Conservation (phyloP, 768 basidiomycete genomes). For the Kwoniella newhampshirensis region DNA sequence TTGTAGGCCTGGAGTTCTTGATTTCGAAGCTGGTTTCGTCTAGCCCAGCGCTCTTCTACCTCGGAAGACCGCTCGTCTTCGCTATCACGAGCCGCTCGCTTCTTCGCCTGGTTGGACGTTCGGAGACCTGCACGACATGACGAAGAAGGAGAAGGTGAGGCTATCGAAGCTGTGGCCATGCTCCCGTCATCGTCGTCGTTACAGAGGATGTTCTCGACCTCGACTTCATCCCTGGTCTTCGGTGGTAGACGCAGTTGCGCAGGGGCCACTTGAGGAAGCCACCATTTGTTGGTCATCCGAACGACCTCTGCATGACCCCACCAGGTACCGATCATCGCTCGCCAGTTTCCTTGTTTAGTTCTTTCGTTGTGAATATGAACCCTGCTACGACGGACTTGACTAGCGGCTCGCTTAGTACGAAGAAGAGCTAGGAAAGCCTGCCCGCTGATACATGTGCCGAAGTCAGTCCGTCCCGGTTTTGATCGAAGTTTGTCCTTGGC, state of each 20-base stretch:
- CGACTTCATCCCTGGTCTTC: slow-evolving; percentile 12
- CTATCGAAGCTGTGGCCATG: neutral
- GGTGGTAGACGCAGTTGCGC: neutral
- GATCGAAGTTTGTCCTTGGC: slow-evolving; percentile 5
- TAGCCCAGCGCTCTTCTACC: slow-evolving; percentile 23
- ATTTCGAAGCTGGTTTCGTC: slow-evolving; percentile 16
- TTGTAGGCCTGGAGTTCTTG: slow-evolving; percentile 11
- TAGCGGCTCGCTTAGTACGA: neutral
- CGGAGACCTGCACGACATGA: neutral
- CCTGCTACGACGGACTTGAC: neutral
- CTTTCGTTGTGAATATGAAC: slow-evolving; percentile 3
- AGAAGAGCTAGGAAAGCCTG: slow-evolving; percentile 13
- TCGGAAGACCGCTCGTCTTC: slow-evolving; percentile 10
- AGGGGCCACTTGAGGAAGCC: slow-evolving; percentile 5
- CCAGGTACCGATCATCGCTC: slow-evolving; percentile 19
- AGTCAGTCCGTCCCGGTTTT: slow-evolving; percentile 4
- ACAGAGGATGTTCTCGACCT: slow-evolving; percentile 10
- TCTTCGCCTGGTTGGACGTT: neutral
- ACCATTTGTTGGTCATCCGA: slow-evolving; percentile 15
- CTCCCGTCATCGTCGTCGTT: slow-evolving; percentile 3
- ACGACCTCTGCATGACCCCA: slow-evolving; percentile 11
- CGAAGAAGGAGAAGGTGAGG: slow-evolving; percentile 4
- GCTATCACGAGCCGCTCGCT: neutral
- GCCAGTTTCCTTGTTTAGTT: slow-evolving; percentile 10
- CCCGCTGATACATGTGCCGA: slow-evolving; percentile 2